phyloP scores from a whole-genome alignment of 352 stramenopile genomes.

The Elongisporangium undulatum region DNA sequence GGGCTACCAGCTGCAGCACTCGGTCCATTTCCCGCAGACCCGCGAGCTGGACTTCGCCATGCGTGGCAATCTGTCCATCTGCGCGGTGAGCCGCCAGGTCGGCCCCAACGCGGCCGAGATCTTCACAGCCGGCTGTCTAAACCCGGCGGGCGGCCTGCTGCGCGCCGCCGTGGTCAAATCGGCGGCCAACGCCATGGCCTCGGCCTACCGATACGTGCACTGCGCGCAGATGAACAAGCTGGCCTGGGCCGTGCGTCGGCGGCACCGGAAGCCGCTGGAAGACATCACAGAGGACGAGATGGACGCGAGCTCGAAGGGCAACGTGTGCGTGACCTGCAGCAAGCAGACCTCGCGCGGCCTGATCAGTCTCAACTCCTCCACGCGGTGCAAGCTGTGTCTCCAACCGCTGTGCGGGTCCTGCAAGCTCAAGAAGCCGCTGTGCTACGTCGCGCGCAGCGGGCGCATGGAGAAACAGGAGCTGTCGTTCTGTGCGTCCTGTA shows the following conservation, averaged over 20 bases:
- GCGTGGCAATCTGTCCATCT: constrained; percentile 48
- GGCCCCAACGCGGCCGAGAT: constrained; percentile 13
- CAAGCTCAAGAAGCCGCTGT: constrained; percentile 31
- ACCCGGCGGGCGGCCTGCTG: constrained; percentile 33
- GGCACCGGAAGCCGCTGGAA: neutral
- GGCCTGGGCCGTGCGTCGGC: constrained; percentile 41
- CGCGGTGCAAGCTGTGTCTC: constrained; percentile 25
- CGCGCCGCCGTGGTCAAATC: constrained; percentile 31
- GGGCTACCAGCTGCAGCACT: constrained; percentile 62
- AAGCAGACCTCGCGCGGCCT: constrained; percentile 19
- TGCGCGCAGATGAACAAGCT: constrained; percentile 72
- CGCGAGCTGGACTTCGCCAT: constrained; percentile 22
- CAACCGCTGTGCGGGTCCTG: constrained; percentile 27
- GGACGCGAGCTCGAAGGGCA: constrained; percentile 4
- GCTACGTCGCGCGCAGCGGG: constrained; percentile 25
- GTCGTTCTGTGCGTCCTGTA: constrained; percentile 31
- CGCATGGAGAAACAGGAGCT: constrained; percentile 30
- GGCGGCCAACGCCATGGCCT: constrained; percentile 28
- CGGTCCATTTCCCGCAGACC: constrained; percentile 49
- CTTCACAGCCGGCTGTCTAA: constrained; percentile 21
- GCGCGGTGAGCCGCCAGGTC: constrained; percentile 46
- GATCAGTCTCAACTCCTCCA: constrained; percentile 11
- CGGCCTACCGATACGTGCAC: constrained; percentile 24
- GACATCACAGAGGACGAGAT: constrained; percentile 2
- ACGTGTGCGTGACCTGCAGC: constrained; percentile 19